phyloP scores from a whole-genome alignment of 495 filamentous ascomycete species.

The Aspergillus carlsbadensis region DNA sequence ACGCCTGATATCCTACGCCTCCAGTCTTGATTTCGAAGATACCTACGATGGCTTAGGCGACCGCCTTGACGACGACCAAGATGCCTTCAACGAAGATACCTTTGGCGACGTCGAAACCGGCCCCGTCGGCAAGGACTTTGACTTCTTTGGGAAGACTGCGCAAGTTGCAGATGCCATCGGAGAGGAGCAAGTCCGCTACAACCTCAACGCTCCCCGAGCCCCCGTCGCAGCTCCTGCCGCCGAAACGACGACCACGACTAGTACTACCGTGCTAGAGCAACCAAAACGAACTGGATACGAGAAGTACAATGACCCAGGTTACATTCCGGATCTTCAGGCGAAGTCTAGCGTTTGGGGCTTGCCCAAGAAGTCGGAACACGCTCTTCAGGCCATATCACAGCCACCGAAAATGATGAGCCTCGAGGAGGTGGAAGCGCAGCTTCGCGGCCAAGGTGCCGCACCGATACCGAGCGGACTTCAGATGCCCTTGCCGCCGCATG shows the following conservation, averaged over 20 bases:
- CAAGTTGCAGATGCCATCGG: slow-evolving; percentile 79
- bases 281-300: slow-evolving; percentile 80
- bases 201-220: slow-evolving; percentile 57
- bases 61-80: slow-evolving; percentile 86
- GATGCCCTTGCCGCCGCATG: slow-evolving; percentile 29
- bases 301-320: slow-evolving; percentile 73
- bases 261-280: slow-evolving; percentile 47
- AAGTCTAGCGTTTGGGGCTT: slow-evolving; percentile 92
- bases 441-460: slow-evolving; percentile 62
- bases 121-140: slow-evolving; percentile 85
- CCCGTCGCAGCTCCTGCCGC: slow-evolving; percentile 36
- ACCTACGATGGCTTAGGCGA: slow-evolving; percentile 96
- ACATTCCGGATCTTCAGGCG: slow-evolving; percentile 82
- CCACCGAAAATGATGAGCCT: slow-evolving; percentile 90
- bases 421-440: slow-evolving; percentile 94
- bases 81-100: slow-evolving; percentile 98
- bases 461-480: slow-evolving; percentile 35
- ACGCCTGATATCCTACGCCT: not conserved
- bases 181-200: slow-evolving; percentile 84
- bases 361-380: slow-evolving; percentile 50
- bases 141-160: slow-evolving; percentile 92
- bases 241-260: slow-evolving; percentile 29
- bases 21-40: slow-evolving; percentile 89
- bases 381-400: slow-evolving; percentile 20
- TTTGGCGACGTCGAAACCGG: slow-evolving; percentile 63